Conservation (phyloP, 306 rosid genomes). For the Medicago ruthenica region DNA sequence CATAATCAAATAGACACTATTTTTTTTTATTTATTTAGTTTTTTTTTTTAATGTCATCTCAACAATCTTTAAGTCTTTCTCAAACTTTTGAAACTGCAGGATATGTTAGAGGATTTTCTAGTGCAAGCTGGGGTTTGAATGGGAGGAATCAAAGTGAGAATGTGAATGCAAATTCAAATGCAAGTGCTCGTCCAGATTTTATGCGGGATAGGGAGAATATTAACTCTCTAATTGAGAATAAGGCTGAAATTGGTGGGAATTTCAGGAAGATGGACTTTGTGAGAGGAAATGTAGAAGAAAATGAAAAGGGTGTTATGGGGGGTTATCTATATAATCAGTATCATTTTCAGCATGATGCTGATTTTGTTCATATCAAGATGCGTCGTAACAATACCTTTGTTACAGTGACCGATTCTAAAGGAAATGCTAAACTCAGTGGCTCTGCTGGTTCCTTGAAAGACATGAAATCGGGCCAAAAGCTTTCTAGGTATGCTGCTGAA, state of each 20-base stretch:
- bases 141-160: conserved; percentile 16
- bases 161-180: conserved; percentile 29
- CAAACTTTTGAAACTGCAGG: conserved; percentile 41
- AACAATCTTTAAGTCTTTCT: too few species aligned
- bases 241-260: conserved; percentile 45
- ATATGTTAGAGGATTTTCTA: conserved; percentile 48
- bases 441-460: conserved; percentile 37
- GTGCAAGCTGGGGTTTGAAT: conserved; percentile 5
- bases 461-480: conserved; percentile 33
- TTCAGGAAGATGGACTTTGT: conserved; percentile 64
- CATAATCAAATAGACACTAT: neutral
- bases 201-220: conserved; percentile 42
- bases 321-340: conserved; percentile 36
- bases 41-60: neutral
- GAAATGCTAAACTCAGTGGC: conserved; percentile 21
- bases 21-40: too few species aligned
- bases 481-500: conserved; percentile 36
- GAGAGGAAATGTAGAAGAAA: conserved; percentile 56
- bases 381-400: conserved; percentile 31
- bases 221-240: conserved; percentile 38
- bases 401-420: conserved; percentile 22
- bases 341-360: conserved; percentile 62
- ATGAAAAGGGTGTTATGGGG: conserved; percentile 40
- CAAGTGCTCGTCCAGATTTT: conserved; percentile 32
- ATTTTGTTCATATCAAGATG: conserved; percentile 64